Base-by-base conservation (phyloP, 2,329 filamentous ascomycete species). In the Neoascochyta sp. region DNA sequence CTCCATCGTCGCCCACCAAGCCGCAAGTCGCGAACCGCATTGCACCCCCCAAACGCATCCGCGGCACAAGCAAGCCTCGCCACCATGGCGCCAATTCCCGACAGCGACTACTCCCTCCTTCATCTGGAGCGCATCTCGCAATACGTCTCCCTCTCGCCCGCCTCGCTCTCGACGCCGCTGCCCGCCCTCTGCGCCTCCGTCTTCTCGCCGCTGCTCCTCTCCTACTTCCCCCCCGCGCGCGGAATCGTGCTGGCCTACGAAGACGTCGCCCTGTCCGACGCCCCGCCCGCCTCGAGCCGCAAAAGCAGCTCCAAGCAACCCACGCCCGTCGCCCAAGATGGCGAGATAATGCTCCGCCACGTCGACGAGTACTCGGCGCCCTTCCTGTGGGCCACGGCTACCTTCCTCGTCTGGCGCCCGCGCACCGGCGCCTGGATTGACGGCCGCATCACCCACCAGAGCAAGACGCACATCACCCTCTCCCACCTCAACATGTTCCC, bases 401-500 rank as follows among this genome's bases (percentile, higher is more conserved):
- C 93, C 13, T 83, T 95, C 41, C 72, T 93, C 24, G 68, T 96
- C 11, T 93, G 95, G 59, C 76, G 83, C 17, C 90, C 92, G 0
- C 70, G 74, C 30, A 76, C 77, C 24, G 85, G 86, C 19, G 78
- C 80, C 7, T 79, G 75, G 63, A 75, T 96, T 55, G 81, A 89
- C 45, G 92, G 87, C 8, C 81, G 75, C 46, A 76, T 95, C 33
- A 92, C 90, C 52, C 71, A 95, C 16, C 86, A 94, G 57, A 90
- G 83, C 26, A 86, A 92, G 48, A 87, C 86, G 5, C 87, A 95
- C 55, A 74, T 98, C 5, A 89, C 90, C 12, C 76, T 95, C 3
- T 79, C 93, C 8, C 92, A 87, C 60, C 89, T 87, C 66, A 90
- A 90, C 61, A 78, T 87, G 45, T 96, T 96, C 72, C 94, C 92